Base-by-base conservation (phyloP, 805 yeast genomes). In the Blastobotrys robertii region DNA sequence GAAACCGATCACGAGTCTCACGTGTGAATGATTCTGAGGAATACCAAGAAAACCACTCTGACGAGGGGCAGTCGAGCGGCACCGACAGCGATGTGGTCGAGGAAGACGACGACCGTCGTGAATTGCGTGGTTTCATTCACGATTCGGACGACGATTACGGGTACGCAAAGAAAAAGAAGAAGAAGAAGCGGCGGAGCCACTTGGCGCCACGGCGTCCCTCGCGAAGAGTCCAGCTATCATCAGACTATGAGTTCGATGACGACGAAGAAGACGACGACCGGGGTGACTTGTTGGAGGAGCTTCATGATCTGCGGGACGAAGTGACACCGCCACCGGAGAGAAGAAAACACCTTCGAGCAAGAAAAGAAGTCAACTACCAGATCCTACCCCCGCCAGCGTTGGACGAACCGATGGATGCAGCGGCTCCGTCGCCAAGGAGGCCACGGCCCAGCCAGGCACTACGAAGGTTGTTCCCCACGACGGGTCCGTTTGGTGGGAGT, bases 401-500 rank as follows among this genome's bases (percentile, higher is more conserved):
- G 15, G 62, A 51, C 46, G 61, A 50, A 31, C 58, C 53, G 34
- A 69, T 49, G 53, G 69, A 50, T 39, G 63, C 50, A 47, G 56
- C 48, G 44, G 57, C 33, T 45, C 59, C 43, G 36, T 47, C 50
- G 46, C 54, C 43, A 51, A 53, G 29, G 45, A 62, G 63, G 55
- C 62, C 11, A 63, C 13, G 56, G 64, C 5, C 58, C 67, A 12
- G 57, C 82, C 34, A 73, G 87, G 55, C 34, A 19, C 25, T 19
- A 6, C 25, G 25, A 19, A 73, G 95, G 34, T 65, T 92, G 32
- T 88, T 84, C 56, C 94, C 96, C 5, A 90, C 96, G 0, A 86
- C 87, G 11, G 98, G 98, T 0, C 98, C 98, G 1, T 90, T 90
- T 68, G 98, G 98, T 25, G 98, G 98, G 15, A 81, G 90, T 47